Percentiles rank a stretch among this genome's conserved stretches.
These are phyloP conservation scores for Aeschynomene evenia DNA, from an alignment of 306 rosid genomes.

Conservation along the genomic window DNA sequence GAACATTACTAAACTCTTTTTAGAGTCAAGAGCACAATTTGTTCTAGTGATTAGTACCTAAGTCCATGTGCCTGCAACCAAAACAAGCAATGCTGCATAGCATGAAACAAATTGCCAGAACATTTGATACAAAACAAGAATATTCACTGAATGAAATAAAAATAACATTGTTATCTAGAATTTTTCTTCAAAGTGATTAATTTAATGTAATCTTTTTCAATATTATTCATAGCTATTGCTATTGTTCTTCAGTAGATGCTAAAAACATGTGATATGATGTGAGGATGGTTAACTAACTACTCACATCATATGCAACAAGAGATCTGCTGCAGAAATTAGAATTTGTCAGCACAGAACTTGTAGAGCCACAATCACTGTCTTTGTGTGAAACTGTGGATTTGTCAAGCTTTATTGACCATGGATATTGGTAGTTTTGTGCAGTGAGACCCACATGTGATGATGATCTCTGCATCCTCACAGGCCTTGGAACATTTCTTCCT, in stretches of 20 bases:
- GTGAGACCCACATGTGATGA: constrained; percentile 76
- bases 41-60: constrained; percentile 38
- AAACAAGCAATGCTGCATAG: not conserved
- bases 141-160: no score
- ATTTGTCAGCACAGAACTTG: constrained; percentile 63
- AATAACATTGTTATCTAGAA: no score
- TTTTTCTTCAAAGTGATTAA: not conserved
- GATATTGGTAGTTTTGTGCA: constrained; percentile 66
- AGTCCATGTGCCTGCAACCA: constrained; percentile 59
- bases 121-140: no score
- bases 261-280: not conserved
- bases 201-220: not conserved
- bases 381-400: constrained; percentile 62
- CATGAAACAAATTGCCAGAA: no score
- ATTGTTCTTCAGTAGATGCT: not conserved
- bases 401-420: constrained; percentile 81
- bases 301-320: constrained; percentile 56
- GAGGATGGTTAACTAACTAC: constrained; percentile 36
- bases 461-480: constrained; percentile 84
- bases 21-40: no score
- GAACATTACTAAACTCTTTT: no score
- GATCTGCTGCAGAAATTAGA: constrained; percentile 67
- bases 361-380: constrained; percentile 84
- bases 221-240: not conserved
- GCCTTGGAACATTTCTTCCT: constrained; percentile 80